Evolutionary conservation across 2,329 filamentous ascomycete genomes (phyloP), one percentile per base, ranked within the genome.

Genomic region (Fusarium guadeloupense): DNA sequence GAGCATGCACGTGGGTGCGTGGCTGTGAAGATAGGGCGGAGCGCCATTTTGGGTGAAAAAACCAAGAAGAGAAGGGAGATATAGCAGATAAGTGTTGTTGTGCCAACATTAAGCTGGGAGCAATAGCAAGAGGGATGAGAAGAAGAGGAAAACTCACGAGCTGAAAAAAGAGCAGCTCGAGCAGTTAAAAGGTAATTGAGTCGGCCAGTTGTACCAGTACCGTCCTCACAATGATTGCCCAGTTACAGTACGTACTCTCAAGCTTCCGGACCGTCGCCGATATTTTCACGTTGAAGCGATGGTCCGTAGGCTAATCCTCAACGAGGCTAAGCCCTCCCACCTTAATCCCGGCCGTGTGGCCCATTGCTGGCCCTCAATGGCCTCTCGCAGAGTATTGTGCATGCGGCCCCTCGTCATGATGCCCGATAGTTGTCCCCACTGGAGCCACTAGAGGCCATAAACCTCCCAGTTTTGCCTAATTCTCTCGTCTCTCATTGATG

Each of bases 1-100:
- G 93, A 97, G 81, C 93, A 97, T 64, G 94, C 92, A 77, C 95
- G 85, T 30, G 95, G 95, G 78, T 98, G 94, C 70, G 95, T 98
- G 54, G 89, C 92, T 71, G 95, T 88, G 75, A 98, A 98, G 75
- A 98, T 91, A 33, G 95, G 75, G 80, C 83, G 74, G 51, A 70
- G 69, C 68, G 89, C 87, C 90, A 93, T 93, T 66, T 65, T 81
- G 69, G 65, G 66, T 59, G 53, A 34, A 71, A 71, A 52, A 70
- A 68, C 63, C 65, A 71, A 43, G 51, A 68, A 51, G 66, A 69
- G 46, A 70, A 68, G 63, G 67, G 69, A 47, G 66, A 70, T 59
- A 71, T 71, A 44, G 66, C 66, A 62, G 45, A 52, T 33, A 70
- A 39, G 48, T 70, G 68, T 54, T 69, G 59, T 68, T 37, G 50